These are phyloP conservation scores for Wickerhamiella vanderwaltii DNA, from an alignment of 805 yeast species.

Conservation along the genomic window DNA sequence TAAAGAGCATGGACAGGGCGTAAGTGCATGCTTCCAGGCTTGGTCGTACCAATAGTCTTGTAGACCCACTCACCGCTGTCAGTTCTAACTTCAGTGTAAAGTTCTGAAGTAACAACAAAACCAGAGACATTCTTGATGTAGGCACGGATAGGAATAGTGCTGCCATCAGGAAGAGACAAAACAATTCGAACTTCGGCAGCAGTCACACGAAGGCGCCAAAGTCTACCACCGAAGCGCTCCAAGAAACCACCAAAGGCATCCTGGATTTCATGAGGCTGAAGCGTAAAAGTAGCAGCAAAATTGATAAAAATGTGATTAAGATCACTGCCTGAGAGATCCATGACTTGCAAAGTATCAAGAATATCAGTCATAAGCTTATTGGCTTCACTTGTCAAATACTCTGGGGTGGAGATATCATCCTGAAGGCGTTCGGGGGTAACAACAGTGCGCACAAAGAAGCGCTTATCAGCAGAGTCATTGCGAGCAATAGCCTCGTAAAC, in stretches of 20 bases:
- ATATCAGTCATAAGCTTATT: slow-evolving; percentile 93
- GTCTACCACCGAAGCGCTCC: slow-evolving; percentile 92
- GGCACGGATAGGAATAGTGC: slow-evolving; percentile 92
- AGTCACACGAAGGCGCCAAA: slow-evolving; percentile 93
- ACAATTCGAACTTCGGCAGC: slow-evolving; percentile 96
- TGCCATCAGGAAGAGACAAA: slow-evolving; percentile 80
- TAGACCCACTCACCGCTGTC: slow-evolving; percentile 93
- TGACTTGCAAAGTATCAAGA: slow-evolving; percentile 84
- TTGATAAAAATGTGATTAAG: slow-evolving; percentile 94
- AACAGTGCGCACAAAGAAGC: slow-evolving; percentile 95
- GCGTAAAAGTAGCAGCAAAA: slow-evolving; percentile 89
- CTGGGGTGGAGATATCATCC: slow-evolving; percentile 85
- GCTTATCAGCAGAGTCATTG: slow-evolving; percentile 82
- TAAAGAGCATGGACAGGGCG: slow-evolving; percentile 93
- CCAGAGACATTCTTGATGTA: slow-evolving; percentile 94
- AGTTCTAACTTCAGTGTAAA: slow-evolving; percentile 89
- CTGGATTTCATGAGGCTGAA: slow-evolving; percentile 90
- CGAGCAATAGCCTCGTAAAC: slow-evolving; percentile 95
- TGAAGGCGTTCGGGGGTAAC: slow-evolving; percentile 91
- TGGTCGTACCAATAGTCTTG: slow-evolving; percentile 64
- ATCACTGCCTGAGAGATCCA: slow-evolving; percentile 90
- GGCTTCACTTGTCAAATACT: slow-evolving; percentile 91
- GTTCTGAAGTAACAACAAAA: slow-evolving; percentile 88
- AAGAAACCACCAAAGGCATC: slow-evolving; percentile 95
- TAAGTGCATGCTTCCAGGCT: slow-evolving; percentile 95